These are phyloP conservation scores for Podila horticola DNA, from an alignment of 192 early-diverging fungal species.

Conservation along the genomic window DNA sequence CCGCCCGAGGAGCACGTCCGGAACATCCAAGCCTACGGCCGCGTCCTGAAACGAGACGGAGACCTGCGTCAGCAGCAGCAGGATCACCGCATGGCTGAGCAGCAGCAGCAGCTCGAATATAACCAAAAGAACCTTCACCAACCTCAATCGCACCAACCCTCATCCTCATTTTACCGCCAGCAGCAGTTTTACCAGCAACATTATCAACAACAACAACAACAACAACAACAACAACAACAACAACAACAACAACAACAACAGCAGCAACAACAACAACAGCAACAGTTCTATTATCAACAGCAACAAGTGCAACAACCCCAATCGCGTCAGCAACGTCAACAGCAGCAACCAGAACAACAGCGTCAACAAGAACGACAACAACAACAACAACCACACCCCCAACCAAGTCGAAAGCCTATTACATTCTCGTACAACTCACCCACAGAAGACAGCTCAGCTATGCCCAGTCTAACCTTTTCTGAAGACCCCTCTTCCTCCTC, in stretches of 20 bases:
- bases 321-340: slow-evolving; percentile 2
- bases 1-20: slow-evolving; percentile 26
- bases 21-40: slow-evolving; percentile 11
- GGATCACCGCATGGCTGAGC: not conserved
- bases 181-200: not conserved
- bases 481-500: slow-evolving; percentile 4
- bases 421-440: not conserved
- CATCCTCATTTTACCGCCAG: not conserved
- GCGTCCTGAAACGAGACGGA: not conserved
- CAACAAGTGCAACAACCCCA: slow-evolving; percentile 1
- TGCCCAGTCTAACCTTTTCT: slow-evolving; percentile 14
- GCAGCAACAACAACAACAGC: not conserved
- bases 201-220: not conserved
- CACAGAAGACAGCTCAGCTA: not conserved
- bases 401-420: not conserved
- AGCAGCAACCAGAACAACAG: not conserved
- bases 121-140: not conserved
- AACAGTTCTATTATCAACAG: not conserved
- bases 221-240: slow-evolving; percentile 4
- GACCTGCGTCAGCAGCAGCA: not conserved
- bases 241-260: slow-evolving; percentile 8
- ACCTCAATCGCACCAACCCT: not conserved
- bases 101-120: not conserved
- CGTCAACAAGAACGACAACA: not conserved
- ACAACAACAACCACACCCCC: not conserved